Evolutionary conservation across 139 green algal genomes (phyloP).

Genomic region (Closterium sp.): DNA sequence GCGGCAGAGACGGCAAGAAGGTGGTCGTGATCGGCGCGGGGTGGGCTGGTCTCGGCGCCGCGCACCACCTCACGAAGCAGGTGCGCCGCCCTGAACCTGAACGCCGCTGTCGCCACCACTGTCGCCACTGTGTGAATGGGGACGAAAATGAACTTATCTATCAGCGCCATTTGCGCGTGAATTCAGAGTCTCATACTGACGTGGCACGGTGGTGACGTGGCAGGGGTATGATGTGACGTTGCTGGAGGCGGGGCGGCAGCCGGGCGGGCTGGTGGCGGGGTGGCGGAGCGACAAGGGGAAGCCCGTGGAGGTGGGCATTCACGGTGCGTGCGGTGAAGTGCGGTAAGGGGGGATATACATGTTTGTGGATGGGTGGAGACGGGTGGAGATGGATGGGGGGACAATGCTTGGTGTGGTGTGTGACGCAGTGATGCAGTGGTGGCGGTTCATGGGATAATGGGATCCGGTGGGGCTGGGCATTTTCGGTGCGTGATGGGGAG

Average conservation of each 20-base stretch:
- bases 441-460: no score
- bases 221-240: slow-evolving; percentile 50
- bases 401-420: no score
- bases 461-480: slow-evolving; percentile 48
- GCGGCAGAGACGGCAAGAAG: slow-evolving; percentile 10
- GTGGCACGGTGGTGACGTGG: background rate
- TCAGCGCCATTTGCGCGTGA: background rate
- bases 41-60: slow-evolving; percentile 49
- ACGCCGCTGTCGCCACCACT: no score
- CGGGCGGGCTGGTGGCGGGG: slow-evolving; percentile 41
- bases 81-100: background rate
- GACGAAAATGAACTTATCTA: no score
- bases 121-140: no score
- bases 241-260: slow-evolving; percentile 37
- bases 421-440: no score
- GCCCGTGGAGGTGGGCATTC: slow-evolving; percentile 53
- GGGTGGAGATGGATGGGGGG: no score
- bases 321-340: slow-evolving; percentile 22
- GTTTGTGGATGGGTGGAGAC: background rate
- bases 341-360: background rate
- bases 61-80: slow-evolving; percentile 44
- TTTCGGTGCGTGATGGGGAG: slow-evolving; percentile 12
- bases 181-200: background rate
- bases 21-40: slow-evolving; percentile 37
- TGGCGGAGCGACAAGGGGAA: slow-evolving; percentile 40